phyloP scores from a whole-genome alignment of 208 protist species.

The Zelonia costaricensis region DNA sequence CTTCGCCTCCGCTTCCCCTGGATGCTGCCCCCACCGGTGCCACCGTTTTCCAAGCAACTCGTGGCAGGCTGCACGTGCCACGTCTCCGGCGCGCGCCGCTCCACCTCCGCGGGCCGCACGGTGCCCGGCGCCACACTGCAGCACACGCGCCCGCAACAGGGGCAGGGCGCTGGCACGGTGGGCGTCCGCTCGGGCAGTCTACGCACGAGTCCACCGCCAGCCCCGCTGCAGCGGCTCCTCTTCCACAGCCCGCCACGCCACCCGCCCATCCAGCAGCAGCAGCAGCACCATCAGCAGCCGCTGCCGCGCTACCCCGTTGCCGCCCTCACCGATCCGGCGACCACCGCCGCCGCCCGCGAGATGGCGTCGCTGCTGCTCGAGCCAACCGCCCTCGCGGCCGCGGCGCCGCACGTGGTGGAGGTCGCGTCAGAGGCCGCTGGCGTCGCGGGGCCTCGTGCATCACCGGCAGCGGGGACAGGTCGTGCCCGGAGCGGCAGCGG shows the following conservation, averaged over 20 bases:
- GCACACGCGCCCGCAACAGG: no score
- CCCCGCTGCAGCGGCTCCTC: slow-evolving; percentile 4
- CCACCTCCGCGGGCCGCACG: slow-evolving; percentile 6
- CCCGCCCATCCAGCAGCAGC: neutral
- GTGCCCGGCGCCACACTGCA: slow-evolving; percentile 5
- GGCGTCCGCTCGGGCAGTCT: no score
- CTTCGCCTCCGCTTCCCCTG: slow-evolving; percentile 45
- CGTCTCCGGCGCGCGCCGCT: slow-evolving; percentile 22
- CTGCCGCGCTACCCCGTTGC: no score
- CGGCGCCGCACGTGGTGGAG: neutral
- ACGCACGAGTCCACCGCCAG: neutral
- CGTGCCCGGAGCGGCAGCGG: no score
- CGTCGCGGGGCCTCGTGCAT: no score
- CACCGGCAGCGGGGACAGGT: no score
- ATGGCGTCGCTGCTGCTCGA: slow-evolving; percentile 7
- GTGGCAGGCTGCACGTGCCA: slow-evolving; percentile 24
- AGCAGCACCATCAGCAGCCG: neutral
- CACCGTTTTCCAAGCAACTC: slow-evolving; percentile 10
- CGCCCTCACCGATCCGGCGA: slow-evolving; percentile 12
- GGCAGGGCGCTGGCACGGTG: no score
- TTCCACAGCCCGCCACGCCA: slow-evolving; percentile 9
- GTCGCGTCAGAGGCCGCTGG: no score
- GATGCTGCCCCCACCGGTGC: slow-evolving; percentile 32
- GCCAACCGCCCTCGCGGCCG: neutral
- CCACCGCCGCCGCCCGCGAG: neutral